Base-by-base conservation (phyloP, 2,329 filamentous ascomycete genomes). In the Chalaropsis ovoidea region DNA sequence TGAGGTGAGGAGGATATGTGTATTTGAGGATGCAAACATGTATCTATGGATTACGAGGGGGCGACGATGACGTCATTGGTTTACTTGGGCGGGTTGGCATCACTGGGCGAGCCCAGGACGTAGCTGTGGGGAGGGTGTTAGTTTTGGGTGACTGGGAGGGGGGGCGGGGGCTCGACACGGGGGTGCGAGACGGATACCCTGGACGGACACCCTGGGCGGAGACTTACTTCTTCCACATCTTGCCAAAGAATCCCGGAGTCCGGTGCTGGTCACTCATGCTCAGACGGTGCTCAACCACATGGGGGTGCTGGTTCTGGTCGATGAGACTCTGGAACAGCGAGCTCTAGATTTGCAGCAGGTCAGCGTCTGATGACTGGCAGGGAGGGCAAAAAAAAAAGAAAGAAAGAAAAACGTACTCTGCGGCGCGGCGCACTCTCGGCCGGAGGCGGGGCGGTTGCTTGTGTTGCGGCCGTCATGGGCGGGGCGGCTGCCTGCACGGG, bases 201-300 rank as follows among this genome's bases (percentile, higher is more conserved):
- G 31, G 31, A 31, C 3, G 6, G 31, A 31, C 31, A n/a, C n/a
- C n/a, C n/a, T n/a, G n/a, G 19, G 11, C 15, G 15, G 39, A 22
- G 5, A 31, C 80, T 64, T 73, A 84, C 82, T 79, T 82, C 69
- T 82, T 77, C 79, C 83, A 85, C 75, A 83, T 77, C 68, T 78
- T 76, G 64, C 79, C 80, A 63, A 84, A 74, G 68, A 84, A 73
- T 49, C 81, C 81, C 0, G 77, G 71, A 62, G 76, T 73, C 15
- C 76, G 76, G 67, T 77, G 77, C 71, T 84, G 82, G 66, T 85
- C 82, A 39, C 76, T 76, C 69, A 84, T 74, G 70, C 81, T 83
- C 70, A 80, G 77, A 5, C 82, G 80, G 15, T 82, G 79, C n/a
- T 78, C 77, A 1, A 67, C 69, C 27, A 79, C 76, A 60, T 74